Evolutionary conservation across 2,329 filamentous ascomycete genomes (phyloP).

Genomic region (Diatrype stigma): DNA sequence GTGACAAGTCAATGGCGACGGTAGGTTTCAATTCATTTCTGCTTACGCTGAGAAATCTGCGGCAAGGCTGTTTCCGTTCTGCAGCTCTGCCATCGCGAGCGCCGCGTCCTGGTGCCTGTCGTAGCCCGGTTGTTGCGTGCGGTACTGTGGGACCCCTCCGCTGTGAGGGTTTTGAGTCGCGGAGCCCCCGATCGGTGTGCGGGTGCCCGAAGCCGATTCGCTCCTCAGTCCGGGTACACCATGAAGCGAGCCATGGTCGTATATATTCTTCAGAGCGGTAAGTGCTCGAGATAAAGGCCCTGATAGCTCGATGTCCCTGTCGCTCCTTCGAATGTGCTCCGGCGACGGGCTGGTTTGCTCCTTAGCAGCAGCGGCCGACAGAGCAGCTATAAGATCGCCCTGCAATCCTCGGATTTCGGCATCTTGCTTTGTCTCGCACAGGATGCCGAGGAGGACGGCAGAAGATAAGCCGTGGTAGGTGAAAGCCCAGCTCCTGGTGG

Average conservation of each 20-base stretch:
- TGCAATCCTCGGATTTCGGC: constrained; percentile 60
- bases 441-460: constrained; percentile 58
- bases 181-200: constrained; percentile 40
- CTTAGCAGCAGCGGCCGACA: constrained; percentile 61
- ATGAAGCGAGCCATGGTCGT: constrained; percentile 58
- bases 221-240: constrained; percentile 43
- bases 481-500: constrained; percentile 64
- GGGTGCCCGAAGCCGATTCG: constrained; percentile 42
- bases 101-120: constrained; percentile 60
- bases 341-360: constrained; percentile 50
- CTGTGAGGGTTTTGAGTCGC: constrained; percentile 17
- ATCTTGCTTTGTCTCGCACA: constrained; percentile 60
- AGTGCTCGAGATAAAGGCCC: constrained; percentile 59
- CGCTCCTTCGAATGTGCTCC: constrained; percentile 48
- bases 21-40: too few species aligned
- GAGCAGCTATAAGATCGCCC: constrained; percentile 58
- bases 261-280: constrained; percentile 60
- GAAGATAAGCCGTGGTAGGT: constrained; percentile 65
- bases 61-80: constrained; percentile 49
- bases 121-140: constrained; percentile 22
- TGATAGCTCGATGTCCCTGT: constrained; percentile 58
- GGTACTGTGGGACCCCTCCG: constrained; percentile 13
- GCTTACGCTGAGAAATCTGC: constrained; percentile 41
- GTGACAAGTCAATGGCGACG: too few species aligned
- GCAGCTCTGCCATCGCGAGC: constrained; percentile 61